Base-by-base conservation (phyloP, 768 basidiomycete genomes). In the Lactifluus volemus region DNA sequence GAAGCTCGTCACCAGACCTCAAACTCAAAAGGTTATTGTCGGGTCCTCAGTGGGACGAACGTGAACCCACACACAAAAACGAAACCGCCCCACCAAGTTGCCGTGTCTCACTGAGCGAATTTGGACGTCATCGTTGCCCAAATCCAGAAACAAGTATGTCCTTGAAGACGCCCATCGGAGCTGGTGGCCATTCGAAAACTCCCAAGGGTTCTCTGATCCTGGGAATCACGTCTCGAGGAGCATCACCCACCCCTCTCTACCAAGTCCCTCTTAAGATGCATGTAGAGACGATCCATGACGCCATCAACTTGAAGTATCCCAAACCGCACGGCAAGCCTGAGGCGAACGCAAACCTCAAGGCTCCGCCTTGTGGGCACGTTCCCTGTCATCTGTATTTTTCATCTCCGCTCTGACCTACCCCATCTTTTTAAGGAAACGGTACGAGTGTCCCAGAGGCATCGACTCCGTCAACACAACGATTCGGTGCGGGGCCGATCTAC, bases 281-380 rank as follows among this genome's bases (percentile, higher is more conserved):
- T 21, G 42, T 17, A 14, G 34, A 41, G 49, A 30, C n/a, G 12
- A 52, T 17, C 44, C 60, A 7, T 49, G 15, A 42, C 4, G 25
- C 15, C 60, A n/a, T 30, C 48, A 9, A 34, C 32, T 3, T 34
- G 32, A 9, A 25, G 25, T 25, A 25, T 55, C 29, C 12, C n/a
- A 19, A 36, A 19, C 32, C 44, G 45, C 34, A 49, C 32, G 32
- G 9, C 59, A 19, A 44, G 25, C 25, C 25, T 25, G 25, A 25
- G 42, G 60, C 38, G 44, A 52, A 57, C 56, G 21, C 61, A 58
- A 58, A 30, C 61, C 61, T 58, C 60, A 61, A 61, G 60, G 60
- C 60, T 17, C 17, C 32, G 34, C 44, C 58, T 61, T 47, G 25
- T 58, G 34, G 47, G 30, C 38, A 58, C 36, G 56, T 29, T 54